Percentiles rank a stretch among this genome's conserved stretches.
Evolutionary conservation across 352 stramenopile genomes (phyloP).

Genomic region (Phytophthora ohioensis): DNA sequence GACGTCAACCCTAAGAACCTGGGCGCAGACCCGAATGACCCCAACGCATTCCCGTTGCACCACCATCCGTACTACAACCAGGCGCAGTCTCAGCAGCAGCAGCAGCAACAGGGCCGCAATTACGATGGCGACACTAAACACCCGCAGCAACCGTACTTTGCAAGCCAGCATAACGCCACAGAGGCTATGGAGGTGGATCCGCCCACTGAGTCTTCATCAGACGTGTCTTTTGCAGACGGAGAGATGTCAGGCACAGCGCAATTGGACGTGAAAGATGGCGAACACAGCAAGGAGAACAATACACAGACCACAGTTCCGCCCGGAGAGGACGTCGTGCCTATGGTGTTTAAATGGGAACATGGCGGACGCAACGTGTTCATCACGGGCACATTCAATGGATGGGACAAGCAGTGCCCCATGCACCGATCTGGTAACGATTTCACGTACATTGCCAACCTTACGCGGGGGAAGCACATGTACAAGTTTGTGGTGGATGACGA

Average conservation of each 20-base stretch:
- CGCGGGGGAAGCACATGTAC: slow-evolving; percentile 98
- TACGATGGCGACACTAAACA: slow-evolving; percentile 27
- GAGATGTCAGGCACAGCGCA: slow-evolving; percentile 21
- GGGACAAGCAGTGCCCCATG: slow-evolving; percentile 99
- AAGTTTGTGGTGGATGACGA: slow-evolving; percentile 99
- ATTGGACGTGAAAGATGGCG: slow-evolving; percentile 39
- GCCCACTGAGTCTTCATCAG: slow-evolving; percentile 42
- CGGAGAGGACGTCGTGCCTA: slow-evolving; percentile 77
- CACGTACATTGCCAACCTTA: slow-evolving; percentile 99
- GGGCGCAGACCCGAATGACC: slow-evolving; percentile 60
- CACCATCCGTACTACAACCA: slow-evolving; percentile 74
- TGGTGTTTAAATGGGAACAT: slow-evolving; percentile 99
- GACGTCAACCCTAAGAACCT: slow-evolving; percentile 84
- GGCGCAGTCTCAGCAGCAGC: slow-evolving; percentile 31
- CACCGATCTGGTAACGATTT: slow-evolving; percentile 99
- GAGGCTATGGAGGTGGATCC: slow-evolving; percentile 81
- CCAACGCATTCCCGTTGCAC: slow-evolving; percentile 66
- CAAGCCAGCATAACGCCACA: slow-evolving; percentile 26
- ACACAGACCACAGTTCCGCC: slow-evolving; percentile 23
- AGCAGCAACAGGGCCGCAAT: slow-evolving; percentile 11
- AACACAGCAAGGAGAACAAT: slow-evolving; percentile 43
- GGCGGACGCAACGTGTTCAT: slow-evolving; percentile 97
- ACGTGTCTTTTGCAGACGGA: slow-evolving; percentile 49
- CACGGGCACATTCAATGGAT: slow-evolving; percentile 99
- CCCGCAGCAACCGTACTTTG: slow-evolving; percentile 32